These are phyloP conservation scores for Cucumis hystrix DNA, from an alignment of 306 rosid genomes.

Conservation along the genomic window DNA sequence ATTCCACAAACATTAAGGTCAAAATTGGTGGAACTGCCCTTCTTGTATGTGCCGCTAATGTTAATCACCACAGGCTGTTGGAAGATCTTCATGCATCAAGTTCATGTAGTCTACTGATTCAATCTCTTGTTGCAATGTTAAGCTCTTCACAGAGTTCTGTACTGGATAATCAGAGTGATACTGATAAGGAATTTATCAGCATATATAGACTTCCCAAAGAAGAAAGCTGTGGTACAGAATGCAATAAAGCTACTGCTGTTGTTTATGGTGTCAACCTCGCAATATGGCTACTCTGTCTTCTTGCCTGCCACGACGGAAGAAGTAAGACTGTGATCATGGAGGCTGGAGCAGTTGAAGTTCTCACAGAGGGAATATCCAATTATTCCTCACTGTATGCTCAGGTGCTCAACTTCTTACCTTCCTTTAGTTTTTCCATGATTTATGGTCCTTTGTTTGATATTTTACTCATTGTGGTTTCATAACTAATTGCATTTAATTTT, in stretches of 20 bases:
- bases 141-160: conserved; percentile 30
- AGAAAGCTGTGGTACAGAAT: conserved; percentile 25
- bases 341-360: conserved; percentile 87
- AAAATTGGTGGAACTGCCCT: conserved; percentile 86
- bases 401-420: conserved; percentile 28
- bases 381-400: conserved; percentile 62
- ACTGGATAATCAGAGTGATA: conserved; percentile 24
- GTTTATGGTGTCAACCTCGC: conserved; percentile 59
- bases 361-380: conserved; percentile 68
- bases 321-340: conserved; percentile 68
- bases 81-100: conserved; percentile 59
- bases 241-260: conserved; percentile 39
- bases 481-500: conserved; percentile 7
- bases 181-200: conserved; percentile 46
- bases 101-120: conserved; percentile 50
- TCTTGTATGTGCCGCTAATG: conserved; percentile 74
- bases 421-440: background rate
- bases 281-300: conserved; percentile 80
- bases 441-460: conserved; percentile 8
- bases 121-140: conserved; percentile 68
- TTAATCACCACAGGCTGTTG: conserved; percentile 56
- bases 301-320: conserved; percentile 73
- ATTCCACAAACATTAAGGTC: conserved; percentile 54
- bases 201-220: conserved; percentile 50
- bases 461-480: conserved; percentile 1